Conservation (phyloP, 768 basidiomycete species). For the Aureoboletus auriporus region DNA sequence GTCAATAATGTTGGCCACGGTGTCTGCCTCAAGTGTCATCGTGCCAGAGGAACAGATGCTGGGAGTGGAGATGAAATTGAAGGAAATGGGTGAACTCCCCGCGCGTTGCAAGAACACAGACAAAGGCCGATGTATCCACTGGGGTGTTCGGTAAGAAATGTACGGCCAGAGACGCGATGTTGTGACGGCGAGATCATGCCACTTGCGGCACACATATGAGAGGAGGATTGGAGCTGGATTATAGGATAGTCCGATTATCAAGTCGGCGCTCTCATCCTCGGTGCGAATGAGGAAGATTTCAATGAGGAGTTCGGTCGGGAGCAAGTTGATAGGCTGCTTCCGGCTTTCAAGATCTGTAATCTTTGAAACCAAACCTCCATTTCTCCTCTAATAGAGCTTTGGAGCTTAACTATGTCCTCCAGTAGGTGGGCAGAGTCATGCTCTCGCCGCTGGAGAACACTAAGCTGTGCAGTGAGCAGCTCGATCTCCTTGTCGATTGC, state of each 20-base stretch:
- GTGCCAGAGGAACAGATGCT: constrained; percentile 2
- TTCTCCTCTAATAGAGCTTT: constrained; percentile 33
- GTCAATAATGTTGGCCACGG: constrained; percentile 24
- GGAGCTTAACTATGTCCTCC: constrained; percentile 36
- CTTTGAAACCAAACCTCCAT: constrained; percentile 29
- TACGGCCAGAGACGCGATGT: constrained; percentile 45
- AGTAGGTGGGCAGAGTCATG: constrained; percentile 38
- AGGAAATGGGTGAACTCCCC: constrained; percentile 29
- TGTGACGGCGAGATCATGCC: constrained; percentile 43
- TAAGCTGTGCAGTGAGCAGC: constrained; percentile 36
- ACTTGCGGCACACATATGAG: constrained; percentile 48
- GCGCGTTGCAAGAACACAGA: constrained; percentile 36
- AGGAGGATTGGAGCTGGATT: constrained; percentile 36
- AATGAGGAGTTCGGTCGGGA: constrained; percentile 46
- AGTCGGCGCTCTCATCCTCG: constrained; percentile 24
- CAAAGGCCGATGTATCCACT: constrained; percentile 22
- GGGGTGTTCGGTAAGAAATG: constrained; percentile 27
- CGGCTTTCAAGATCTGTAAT: constrained; percentile 35
- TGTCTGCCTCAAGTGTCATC: constrained; percentile 13
- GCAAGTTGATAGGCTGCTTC: constrained; percentile 46
- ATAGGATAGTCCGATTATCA: constrained; percentile 20
- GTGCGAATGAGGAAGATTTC: constrained; percentile 38
- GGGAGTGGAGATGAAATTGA: constrained; percentile 31
- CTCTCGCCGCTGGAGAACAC: constrained; percentile 34
- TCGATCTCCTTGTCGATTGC: constrained; percentile 36